Base-by-base conservation (phyloP, 1,284 basidiomycete species). In the Tylopilus orsonianus region DNA sequence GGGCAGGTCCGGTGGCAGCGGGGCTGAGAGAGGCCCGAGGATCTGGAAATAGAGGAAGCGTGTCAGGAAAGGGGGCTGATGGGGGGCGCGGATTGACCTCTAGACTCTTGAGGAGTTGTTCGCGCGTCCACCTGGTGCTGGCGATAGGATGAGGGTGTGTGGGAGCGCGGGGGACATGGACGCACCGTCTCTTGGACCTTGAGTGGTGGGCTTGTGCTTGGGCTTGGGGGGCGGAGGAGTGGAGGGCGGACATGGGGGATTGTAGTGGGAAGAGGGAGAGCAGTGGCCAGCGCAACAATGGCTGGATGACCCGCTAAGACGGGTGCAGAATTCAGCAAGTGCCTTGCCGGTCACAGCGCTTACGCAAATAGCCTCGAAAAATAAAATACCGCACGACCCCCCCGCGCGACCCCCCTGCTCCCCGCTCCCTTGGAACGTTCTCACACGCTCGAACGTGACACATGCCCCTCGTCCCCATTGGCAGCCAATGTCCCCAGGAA, bases 1-100 rank as follows among this genome's bases (percentile, higher is more conserved):
- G 26, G 85, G 84, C 48, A 87, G 71, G 52, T 76, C 74, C 56
- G 81, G 75, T 45, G 85, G 81, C 26, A 85, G 72, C 51, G 77
- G 79, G 27, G 73, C 60, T 48, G 72, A 68, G 48, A 83, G 72
- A 50, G 73, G 67, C 48, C 79, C 80, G 58, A 87, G 73, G 65
- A 85, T 76, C 83, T 87, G 61, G 44, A 59, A 48, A 50, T 49
- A 48, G 32, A 41, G 53, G 44, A 45, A 54, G 54, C 52, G 50
- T 56, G 60, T 49, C 41, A 50, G 50, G 41, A 54, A 27, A 23
- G 30, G 39, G 30, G 9, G 9, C 34, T 34, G 24, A 22, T 40
- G 34, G 42, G 44, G 38, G 29, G 35, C 20, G 36, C 47, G 56
- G 2, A 24, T 10, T 38, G 50, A 81, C 81, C 79, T 86, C 67